phyloP scores from a whole-genome alignment of 2,329 filamentous ascomycete species.

The Aspergillus nomiae region DNA sequence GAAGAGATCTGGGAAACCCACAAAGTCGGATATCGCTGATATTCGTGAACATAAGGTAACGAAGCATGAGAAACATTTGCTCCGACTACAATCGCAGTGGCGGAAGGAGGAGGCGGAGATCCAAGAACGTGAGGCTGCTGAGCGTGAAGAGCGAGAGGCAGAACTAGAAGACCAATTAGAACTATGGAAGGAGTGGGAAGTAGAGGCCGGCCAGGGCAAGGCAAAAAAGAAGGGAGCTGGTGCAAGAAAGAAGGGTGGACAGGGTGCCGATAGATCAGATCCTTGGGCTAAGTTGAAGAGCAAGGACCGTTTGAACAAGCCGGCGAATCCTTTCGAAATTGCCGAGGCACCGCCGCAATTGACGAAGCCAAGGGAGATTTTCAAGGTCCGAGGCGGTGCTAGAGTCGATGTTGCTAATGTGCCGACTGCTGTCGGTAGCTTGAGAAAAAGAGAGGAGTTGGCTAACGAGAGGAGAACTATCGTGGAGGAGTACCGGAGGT shows the following conservation, averaged over 20 bases:
- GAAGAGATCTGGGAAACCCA: conserved; percentile 54
- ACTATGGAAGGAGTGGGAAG: conserved; percentile 64
- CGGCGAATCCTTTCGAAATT: conserved; percentile 50
- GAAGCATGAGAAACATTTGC: conserved; percentile 79
- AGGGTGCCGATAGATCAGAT: conserved; percentile 66
- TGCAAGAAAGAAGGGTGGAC: conserved; percentile 45
- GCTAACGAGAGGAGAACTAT: conserved; percentile 68
- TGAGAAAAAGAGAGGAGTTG: conserved; percentile 72
- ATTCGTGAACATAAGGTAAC: conserved; percentile 64
- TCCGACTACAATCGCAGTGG: conserved; percentile 61
- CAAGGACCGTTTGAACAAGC: conserved; percentile 44
- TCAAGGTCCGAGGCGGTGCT: conserved; percentile 65
- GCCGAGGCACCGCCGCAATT: conserved; percentile 77
- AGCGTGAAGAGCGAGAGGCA: conserved; percentile 67
- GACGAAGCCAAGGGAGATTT: conserved; percentile 62
- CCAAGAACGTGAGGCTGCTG: conserved; percentile 77
- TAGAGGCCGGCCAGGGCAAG: conserved; percentile 54
- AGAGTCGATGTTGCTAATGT: conserved; percentile 69
- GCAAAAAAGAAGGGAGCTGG: conserved; percentile 48
- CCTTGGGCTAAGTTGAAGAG: conserved; percentile 76
- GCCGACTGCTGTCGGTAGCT: conserved; percentile 68
- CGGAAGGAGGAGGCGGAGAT: conserved; percentile 54
- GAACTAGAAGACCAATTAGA: conserved; percentile 65
- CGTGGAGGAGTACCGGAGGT: conserved; percentile 71
- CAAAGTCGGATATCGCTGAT: conserved; percentile 29